Evolutionary conservation across 2,329 filamentous ascomycete genomes (phyloP), one percentile per base, ranked within the genome.

Genomic region (Blumeria graminis): DNA sequence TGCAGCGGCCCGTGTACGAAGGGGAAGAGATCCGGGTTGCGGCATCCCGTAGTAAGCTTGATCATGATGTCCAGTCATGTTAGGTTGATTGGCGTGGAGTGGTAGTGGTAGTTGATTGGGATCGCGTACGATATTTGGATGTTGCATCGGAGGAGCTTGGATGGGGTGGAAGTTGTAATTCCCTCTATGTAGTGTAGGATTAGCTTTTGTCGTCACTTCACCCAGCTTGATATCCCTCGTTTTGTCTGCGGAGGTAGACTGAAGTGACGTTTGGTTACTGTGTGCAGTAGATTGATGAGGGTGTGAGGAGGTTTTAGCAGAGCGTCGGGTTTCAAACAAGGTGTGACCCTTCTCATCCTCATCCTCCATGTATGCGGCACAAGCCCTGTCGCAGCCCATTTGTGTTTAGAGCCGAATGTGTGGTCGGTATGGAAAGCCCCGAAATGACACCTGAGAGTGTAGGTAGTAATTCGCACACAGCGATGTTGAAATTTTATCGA

Each of bases 361-460:
- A 33, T 65, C 63, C 36, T 63, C 63, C 22, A 61, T 56, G 56
- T 63, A 65, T 35, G 61, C 62, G n/a, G 63, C 22, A 28, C 22
- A 28, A 28, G 22, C 22, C 22, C 22, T 28, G 22, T 28, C 22
- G 22, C 22, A 28, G 22, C 22, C 22, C 22, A 28, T 28, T 28
- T 28, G 22, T 28, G 22, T 28, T 28, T 28, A 28, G 22, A 28
- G 22, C 22, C 22, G 22, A 28, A 4, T 28, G 22, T 28, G 4
- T 28, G 22, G 22, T 28, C 22, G 22, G 22, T 28, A 28, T 28
- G 22, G 22, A 28, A 28, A 28, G 22, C 22, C 22, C 22, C 22
- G 22, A 28, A 28, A 28, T 28, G 22, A 28, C 4, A 28, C 22
- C 22, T 28, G 22, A 28, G 22, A 28, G 22, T 28, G 22, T 28